These are phyloP conservation scores for Polytrichum formosum DNA, from an alignment of 225 moss, liverwort and hornwort genomes.

Conservation along the genomic window DNA sequence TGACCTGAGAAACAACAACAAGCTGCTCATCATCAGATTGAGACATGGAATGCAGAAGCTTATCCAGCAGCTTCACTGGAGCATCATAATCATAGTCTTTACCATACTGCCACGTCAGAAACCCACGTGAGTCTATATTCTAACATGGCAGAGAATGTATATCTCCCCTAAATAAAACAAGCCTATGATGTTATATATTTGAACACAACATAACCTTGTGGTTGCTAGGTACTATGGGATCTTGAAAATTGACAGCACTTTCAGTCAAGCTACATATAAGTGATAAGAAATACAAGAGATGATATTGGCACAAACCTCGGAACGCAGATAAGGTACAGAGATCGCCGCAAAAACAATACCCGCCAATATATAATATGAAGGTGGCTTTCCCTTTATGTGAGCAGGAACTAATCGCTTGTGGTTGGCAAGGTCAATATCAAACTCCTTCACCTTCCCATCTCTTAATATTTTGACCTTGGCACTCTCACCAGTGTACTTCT, in stretches of 20 bases:
- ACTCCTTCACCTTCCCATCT: constrained; percentile 79
- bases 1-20: constrained; percentile 96
- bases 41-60: constrained; percentile 98
- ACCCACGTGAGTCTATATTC: background rate
- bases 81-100: constrained; percentile 99
- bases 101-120: constrained; percentile 70
- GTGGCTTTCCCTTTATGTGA: constrained; percentile 94
- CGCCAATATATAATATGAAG: constrained; percentile 94
- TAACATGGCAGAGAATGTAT: no score
- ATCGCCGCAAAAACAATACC: constrained; percentile 98
- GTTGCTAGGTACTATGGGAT: no score
- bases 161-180: no score
- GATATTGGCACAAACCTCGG: constrained; percentile 63
- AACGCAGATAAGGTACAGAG: constrained; percentile 97
- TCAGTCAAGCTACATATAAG: no score
- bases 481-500: constrained; percentile 99
- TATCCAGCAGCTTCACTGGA: constrained; percentile 96
- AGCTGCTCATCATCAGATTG: constrained; percentile 99
- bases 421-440: constrained; percentile 88
- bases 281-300: no score
- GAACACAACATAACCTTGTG: no score
- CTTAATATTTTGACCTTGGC: constrained; percentile 86
- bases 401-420: constrained; percentile 97
- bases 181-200: no score
- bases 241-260: no score